Base-by-base conservation (phyloP, 331 rosid species). In the Malus hybrid region DNA sequence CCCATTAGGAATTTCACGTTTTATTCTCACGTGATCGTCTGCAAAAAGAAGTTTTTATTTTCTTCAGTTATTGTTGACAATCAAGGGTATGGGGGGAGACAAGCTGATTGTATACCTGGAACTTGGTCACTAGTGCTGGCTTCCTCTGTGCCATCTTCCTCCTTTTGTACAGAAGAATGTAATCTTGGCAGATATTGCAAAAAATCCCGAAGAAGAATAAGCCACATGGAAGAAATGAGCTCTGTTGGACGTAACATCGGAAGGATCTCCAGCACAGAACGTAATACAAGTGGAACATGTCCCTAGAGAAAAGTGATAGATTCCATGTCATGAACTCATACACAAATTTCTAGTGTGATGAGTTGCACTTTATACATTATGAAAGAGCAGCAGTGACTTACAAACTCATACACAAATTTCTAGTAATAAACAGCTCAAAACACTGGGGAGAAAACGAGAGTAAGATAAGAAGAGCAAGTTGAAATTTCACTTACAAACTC, bases 181-280 rank as follows among this genome's bases (percentile, higher is more conserved):
- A 86, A 87, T 82, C 87, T 86, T 65, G 99, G 99, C 78, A 94
- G 90, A 88, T 90, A 94, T 81, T 84, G 88, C 82, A 88, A 80
- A 81, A 90, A 80, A 70, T 86, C 90, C 55, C 88, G 90, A 76
- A 94, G 86, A 80, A 94, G 90, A 87, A 86, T 83, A 69, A 88
- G 88, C 99, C 99, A 94, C 97, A 87, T 89, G 29, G 99, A 87
- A 83, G 96, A 81, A 80, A 86, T 84, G 74, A 79, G 76, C 83
- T 90, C 85, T 42, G 91, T 74, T 69, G 99, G 99, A 65, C 92
- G 76, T 77, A 94, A 80, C 68, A 88, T 80, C 12, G 99, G 97
- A 77, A 94, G 78, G 67, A 90, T 85, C 82, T 92, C 99, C 82
- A 94, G 88, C 50, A 94, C 73, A 13, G 95, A 83, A 28, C 99